phyloP scores from a whole-genome alignment of 257 asterid species.

The Fraxinus excelsior region DNA sequence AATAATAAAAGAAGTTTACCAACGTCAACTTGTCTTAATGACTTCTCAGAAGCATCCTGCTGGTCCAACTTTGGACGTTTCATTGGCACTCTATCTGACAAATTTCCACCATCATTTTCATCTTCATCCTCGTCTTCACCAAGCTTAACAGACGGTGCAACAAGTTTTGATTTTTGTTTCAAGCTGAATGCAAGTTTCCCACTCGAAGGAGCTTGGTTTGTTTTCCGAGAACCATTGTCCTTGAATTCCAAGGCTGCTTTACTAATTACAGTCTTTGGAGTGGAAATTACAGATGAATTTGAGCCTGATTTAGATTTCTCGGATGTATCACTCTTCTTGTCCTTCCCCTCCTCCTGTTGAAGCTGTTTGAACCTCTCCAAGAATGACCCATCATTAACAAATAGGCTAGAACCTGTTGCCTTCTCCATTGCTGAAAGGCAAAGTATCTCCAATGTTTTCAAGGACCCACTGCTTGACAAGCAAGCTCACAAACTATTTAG shows the following conservation, averaged over 20 bases:
- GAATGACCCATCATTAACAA: constrained; percentile 95
- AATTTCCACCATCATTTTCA: constrained; percentile 58
- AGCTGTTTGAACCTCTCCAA: constrained; percentile 96
- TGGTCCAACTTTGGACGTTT: constrained; percentile 70
- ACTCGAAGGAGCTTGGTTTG: constrained; percentile 46
- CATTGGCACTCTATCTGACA: constrained; percentile 59
- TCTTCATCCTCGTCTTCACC: constrained; percentile 80
- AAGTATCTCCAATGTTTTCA: constrained; percentile 31
- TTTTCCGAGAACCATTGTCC: constrained; percentile 43
- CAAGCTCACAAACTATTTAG: constrained; percentile 69
- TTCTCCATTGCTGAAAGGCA: constrained; percentile 70
- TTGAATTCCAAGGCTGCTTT: constrained; percentile 47
- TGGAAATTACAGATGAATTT: constrained; percentile 46
- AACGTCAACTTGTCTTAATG: constrained; percentile 60
- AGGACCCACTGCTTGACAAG: constrained; percentile 65
- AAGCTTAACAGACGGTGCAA: constrained; percentile 67
- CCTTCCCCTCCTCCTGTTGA: constrained; percentile 71
- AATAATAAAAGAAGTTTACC: constrained; percentile 67
- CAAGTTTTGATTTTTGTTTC: constrained; percentile 82
- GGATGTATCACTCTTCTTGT: constrained; percentile 38
- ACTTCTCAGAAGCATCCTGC: constrained; percentile 43
- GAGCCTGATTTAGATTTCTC: constrained; percentile 48
- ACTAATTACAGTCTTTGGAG: constrained; percentile 35
- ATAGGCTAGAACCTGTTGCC: constrained; percentile 55
- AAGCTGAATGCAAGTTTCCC: constrained; percentile 95